Base-by-base conservation (phyloP, 257 asterid genomes). In the Solanum pinnatisectum region DNA sequence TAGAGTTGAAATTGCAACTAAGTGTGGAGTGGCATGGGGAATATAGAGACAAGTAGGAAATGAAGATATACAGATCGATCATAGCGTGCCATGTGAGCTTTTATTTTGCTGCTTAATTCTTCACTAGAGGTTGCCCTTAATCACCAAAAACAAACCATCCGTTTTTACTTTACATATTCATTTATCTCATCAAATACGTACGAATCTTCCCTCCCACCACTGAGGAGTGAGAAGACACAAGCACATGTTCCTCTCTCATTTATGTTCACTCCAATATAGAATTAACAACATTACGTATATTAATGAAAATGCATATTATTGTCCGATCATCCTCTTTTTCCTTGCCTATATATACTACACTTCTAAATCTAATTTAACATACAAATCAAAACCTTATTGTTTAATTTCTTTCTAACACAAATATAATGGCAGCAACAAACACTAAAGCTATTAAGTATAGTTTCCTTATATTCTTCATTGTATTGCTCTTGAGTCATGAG, bases 171-270 rank as follows among this genome's bases (percentile, higher is more conserved):
- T 37, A 65, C 65, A 56, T 33, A 33, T 6, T 84, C 46, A 56
- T 59, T 59, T 59, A 7, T 59, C 67, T 59, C 27, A 59, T 59
- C 68, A 76, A 49, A 25, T 5, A 52, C 56, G 56, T 44, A 20
- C 42, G 90, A 89, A 89, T 89, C 88, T 84, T 65, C 90, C 88
- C 65, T 65, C 90, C 88, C 73, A 67, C 82, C 46, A 44, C 22
- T 40, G 87, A 30, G 93, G 92, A 88, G 86, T 18, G 23, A 8
- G 25, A 78, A 52, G 30, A 56, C 82, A 44, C 77, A 63, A 63
- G 32, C 89, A 85, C 70, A 36, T 85, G 86, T 49, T 81, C 78
- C 87, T 89, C 78, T 86, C 37, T 6, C 78, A 12, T 81, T 23
- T 22, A 67, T 85, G 65, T 85, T 85, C 87, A 37, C 7, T 67